These are phyloP conservation scores for Fagus sylvatica DNA, from an alignment of 306 rosid species.

Conservation along the genomic window DNA sequence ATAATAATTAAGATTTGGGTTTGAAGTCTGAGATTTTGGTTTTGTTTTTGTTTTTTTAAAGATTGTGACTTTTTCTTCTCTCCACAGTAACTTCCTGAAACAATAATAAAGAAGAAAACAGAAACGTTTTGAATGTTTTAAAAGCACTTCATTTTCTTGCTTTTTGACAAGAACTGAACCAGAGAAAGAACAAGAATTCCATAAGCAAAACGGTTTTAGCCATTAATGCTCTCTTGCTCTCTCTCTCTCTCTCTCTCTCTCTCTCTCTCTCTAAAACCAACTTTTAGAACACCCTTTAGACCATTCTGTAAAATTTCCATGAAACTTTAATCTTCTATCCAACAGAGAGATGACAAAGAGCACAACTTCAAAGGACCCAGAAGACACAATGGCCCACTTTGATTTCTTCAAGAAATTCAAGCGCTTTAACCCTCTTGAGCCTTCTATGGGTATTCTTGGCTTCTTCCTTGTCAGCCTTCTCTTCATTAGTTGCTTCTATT, in stretches of 20 bases:
- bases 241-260: slow-evolving; percentile 20
- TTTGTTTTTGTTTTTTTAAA: too few relatives aligned
- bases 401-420: slow-evolving; percentile 57
- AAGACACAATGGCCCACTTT: slow-evolving; percentile 42
- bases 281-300: slow-evolving; percentile 17
- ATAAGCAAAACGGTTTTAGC: neutral
- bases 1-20: too few relatives aligned
- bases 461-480: slow-evolving; percentile 50
- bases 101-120: neutral
- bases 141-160: neutral
- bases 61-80: too few relatives aligned
- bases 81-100: neutral
- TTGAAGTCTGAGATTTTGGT: too few relatives aligned
- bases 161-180: neutral
- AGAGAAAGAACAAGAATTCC: neutral
- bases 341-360: slow-evolving; percentile 39
- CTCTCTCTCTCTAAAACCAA: slow-evolving; percentile 1
- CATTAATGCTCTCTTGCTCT: slow-evolving; percentile 26
- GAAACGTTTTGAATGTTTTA: neutral
- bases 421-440: slow-evolving; percentile 63
- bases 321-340: neutral
- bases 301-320: neutral
- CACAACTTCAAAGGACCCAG: slow-evolving; percentile 28
- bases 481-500: slow-evolving; percentile 55
- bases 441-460: slow-evolving; percentile 41